Percentiles rank a stretch among this genome's conserved stretches.
These are phyloP conservation scores for Amaranthus palmeri DNA, from an alignment of 148 eudicot genomes.

Conservation along the genomic window DNA sequence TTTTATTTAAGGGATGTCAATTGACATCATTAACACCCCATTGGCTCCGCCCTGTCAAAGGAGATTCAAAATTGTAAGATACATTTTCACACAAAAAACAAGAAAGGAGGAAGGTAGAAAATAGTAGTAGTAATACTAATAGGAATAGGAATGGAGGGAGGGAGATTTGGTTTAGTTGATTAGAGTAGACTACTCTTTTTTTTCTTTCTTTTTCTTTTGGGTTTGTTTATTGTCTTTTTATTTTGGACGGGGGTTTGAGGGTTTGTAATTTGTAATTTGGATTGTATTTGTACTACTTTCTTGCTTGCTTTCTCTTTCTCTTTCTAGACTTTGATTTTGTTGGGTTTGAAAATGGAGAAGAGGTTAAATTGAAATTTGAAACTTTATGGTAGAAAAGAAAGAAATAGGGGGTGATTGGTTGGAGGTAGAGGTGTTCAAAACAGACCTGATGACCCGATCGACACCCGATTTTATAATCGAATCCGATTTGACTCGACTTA, in stretches of 20 bases:
- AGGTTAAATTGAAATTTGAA: constrained; percentile 12
- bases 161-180: neutral
- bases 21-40: too few relatives aligned
- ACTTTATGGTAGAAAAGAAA: neutral
- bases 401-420: too few relatives aligned
- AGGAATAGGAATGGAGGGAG: too few relatives aligned
- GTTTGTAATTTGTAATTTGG: neutral
- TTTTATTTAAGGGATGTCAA: too few relatives aligned
- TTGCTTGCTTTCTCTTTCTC: neutral
- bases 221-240: neutral
- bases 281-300: too few relatives aligned
- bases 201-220: neutral
- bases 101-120: neutral
- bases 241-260: neutral
- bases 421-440: too few relatives aligned
- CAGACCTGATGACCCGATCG: too few relatives aligned
- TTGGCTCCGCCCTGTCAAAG: too few relatives aligned
- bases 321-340: constrained; percentile 6
- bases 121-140: too few relatives aligned
- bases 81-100: neutral
- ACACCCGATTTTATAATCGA: too few relatives aligned
- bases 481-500: too few relatives aligned
- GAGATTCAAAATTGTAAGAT: constrained; percentile 15
- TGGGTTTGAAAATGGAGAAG: constrained; percentile 18
- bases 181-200: neutral